Base-by-base conservation (phyloP, 1,284 basidiomycete species). In the Clitocybe nebularis region DNA sequence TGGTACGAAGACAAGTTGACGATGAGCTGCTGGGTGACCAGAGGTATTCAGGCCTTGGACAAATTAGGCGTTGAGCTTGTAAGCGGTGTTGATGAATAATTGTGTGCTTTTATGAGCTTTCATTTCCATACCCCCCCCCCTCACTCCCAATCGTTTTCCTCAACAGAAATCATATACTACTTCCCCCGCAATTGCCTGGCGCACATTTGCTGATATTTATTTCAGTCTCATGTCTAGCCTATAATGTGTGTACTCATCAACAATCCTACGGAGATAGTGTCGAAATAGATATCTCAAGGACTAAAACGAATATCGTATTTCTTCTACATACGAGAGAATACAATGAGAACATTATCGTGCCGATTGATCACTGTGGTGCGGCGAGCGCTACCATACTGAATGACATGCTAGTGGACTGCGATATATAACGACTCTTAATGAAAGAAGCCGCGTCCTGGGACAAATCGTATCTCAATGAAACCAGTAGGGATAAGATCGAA, bases 391-490 rank as follows among this genome's bases (percentile, higher is more conserved):
- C 62, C 61, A 78, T 65, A 43, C 69, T 83, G 54, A 87, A 84
- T 26, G 74, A 63, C 50, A 84, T 60, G 48, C 75, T 82, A 38
- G 74, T 64, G 0, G 73, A 69, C 29, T 70, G 61, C 0, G 68
- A 59, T 17, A 93, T 68, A 54, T 88, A 90, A 26, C 69, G 66
- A 8, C 81, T 71, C 61, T 77, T 79, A 23, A 92, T 74, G 40
- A 87, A 65, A 50, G 73, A 74, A 2, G 83, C 84, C 0, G 79
- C 79, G 51, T 89, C 85, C 84, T 90, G 28, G 3, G 36, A 4
- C 36, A 36, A 41, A 19, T 21, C 10, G 20, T 22, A 37, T 41
- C 37, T 22, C 19, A 35, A 19, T 20, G 25, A 23, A 35, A 25
- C 8, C 4, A 14, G 3, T 19, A 33, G 5, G 14, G 28, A 23